These are phyloP conservation scores for Senna siamea DNA, from an alignment of 306 rosid genomes.

Conservation along the genomic window DNA sequence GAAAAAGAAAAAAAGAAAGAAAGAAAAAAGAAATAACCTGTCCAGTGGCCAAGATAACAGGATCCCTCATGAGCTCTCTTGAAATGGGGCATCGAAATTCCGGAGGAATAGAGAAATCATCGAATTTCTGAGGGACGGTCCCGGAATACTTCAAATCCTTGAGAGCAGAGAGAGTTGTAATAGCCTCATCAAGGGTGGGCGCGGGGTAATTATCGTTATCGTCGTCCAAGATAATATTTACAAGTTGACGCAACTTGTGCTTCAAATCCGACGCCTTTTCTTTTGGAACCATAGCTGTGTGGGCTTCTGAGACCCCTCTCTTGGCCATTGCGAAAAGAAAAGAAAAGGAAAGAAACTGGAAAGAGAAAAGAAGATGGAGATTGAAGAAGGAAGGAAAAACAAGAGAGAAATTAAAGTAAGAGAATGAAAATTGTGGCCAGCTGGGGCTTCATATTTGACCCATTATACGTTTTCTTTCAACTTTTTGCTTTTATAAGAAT, in stretches of 20 bases:
- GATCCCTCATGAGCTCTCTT: constrained; percentile 71
- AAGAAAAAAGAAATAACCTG: constrained; percentile 49
- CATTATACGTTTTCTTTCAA: neutral
- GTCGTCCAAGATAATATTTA: constrained; percentile 51
- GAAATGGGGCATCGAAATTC: constrained; percentile 82
- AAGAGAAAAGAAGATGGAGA: too few species aligned
- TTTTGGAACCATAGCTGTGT: neutral
- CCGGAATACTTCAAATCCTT: constrained; percentile 52
- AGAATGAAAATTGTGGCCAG: neutral
- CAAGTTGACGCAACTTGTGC: constrained; percentile 50
- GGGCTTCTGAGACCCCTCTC: constrained; percentile 26
- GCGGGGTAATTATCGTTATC: constrained; percentile 55
- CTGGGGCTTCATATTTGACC: neutral
- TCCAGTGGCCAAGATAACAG: constrained; percentile 78
- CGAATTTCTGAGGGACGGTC: too few species aligned
- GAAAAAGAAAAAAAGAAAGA: neutral
- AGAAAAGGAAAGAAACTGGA: neutral
- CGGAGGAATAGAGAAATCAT: constrained; percentile 47
- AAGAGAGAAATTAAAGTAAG: too few species aligned
- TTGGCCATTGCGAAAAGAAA: constrained; percentile 41
- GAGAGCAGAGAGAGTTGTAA: constrained; percentile 52
- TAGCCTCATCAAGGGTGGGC: constrained; percentile 53
- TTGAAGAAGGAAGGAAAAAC: too few species aligned
- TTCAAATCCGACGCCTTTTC: constrained; percentile 50
- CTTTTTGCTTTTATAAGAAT: neutral